Evolutionary conservation across 129 eudicot species (phyloP).

Genomic region (Ambrosia artemisiifolia): DNA sequence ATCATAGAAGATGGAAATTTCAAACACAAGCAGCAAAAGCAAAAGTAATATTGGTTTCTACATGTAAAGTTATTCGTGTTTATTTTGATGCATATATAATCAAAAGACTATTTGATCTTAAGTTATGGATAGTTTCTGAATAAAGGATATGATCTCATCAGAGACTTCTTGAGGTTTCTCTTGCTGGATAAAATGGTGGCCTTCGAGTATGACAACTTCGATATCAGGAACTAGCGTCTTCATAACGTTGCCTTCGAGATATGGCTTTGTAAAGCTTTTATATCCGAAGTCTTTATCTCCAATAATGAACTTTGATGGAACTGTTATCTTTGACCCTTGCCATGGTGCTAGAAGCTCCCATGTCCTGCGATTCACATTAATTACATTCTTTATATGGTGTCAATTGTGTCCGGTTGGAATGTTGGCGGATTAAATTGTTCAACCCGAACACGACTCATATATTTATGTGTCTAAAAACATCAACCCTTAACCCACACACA

Average conservation of each 20-base stretch:
- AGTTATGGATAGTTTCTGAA: constrained; percentile 9
- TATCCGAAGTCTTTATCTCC: constrained; percentile 25
- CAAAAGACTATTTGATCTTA: background rate
- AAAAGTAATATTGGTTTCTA: background rate
- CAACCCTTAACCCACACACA: no score
- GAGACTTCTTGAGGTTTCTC: constrained; percentile 26
- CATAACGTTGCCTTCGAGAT: constrained; percentile 8
- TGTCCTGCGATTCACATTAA: constrained; percentile 7
- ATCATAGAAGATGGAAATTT: background rate
- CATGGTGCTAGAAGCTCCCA: constrained; percentile 32
- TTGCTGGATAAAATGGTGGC: constrained; percentile 26
- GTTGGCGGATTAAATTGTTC: no score
- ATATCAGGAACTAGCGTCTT: constrained; percentile 21
- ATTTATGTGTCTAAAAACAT: no score
- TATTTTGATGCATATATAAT: background rate
- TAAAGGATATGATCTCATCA: constrained; percentile 20
- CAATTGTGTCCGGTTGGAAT: no score
- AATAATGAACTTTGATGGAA: constrained; percentile 23
- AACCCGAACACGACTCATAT: no score
- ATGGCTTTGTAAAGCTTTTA: constrained; percentile 16
- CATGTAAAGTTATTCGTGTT: background rate
- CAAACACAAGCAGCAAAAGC: background rate
- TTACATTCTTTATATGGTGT: background rate
- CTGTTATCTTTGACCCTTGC: constrained; percentile 24
- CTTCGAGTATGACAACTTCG: constrained; percentile 24